phyloP scores from a whole-genome alignment of 306 rosid genomes.

The Lathyrus sativus region DNA sequence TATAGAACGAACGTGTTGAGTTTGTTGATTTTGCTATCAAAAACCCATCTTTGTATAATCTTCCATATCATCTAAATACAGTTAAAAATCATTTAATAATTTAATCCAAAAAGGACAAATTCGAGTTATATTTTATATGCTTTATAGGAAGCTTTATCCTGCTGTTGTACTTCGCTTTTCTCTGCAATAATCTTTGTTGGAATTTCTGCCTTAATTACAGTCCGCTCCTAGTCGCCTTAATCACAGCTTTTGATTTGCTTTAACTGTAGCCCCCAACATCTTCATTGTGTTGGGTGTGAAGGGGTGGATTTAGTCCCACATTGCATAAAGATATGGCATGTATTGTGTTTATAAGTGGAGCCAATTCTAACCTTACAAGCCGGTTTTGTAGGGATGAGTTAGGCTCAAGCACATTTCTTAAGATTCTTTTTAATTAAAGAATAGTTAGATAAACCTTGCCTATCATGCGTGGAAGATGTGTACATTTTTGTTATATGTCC shows the following conservation, averaged over 20 bases:
- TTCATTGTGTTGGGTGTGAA: too few species aligned
- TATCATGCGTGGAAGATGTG: background rate
- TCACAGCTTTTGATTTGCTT: too few species aligned
- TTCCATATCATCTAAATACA: conserved; percentile 9
- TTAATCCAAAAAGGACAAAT: background rate
- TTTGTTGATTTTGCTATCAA: conserved; percentile 19
- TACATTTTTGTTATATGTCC: background rate
- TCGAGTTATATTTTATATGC: background rate
- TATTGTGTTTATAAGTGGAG: too few species aligned
- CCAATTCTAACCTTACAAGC: too few species aligned
- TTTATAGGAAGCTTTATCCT: background rate
- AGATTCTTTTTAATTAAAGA: background rate
- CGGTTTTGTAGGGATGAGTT: too few species aligned
- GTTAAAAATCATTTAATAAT: background rate
- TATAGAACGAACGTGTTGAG: background rate
- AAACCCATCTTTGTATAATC: conserved; percentile 15
- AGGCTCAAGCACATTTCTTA: too few species aligned
- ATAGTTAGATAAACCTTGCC: conserved; percentile 5
- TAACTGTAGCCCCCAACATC: too few species aligned
- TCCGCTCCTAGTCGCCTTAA: too few species aligned
- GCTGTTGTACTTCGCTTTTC: conserved; percentile 22
- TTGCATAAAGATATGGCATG: too few species aligned
- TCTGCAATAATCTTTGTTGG: background rate
- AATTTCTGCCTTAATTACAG: too few species aligned
- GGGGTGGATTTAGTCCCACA: too few species aligned